phyloP scores from a whole-genome alignment of 805 yeast genomes.

The Monosporozyma aquatica region DNA sequence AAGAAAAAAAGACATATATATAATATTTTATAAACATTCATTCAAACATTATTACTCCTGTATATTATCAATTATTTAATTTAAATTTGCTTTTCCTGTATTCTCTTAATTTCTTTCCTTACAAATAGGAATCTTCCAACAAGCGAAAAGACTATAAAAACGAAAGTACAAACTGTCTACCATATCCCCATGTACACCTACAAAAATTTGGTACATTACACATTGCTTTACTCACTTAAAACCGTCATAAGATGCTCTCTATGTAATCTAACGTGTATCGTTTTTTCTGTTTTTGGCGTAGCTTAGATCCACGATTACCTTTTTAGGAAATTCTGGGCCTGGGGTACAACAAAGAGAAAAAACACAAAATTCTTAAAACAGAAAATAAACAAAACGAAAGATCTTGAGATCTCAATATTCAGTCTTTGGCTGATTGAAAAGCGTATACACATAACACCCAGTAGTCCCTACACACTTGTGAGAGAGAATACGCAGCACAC shows the following conservation, averaged over 20 bases:
- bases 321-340: not conserved
- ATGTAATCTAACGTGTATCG: not conserved
- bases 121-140: too few species aligned
- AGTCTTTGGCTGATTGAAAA: not conserved
- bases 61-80: not conserved
- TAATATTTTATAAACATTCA: not conserved
- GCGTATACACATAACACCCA: not conserved
- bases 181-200: not conserved
- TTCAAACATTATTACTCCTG: not conserved
- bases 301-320: not conserved
- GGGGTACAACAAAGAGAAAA: not conserved
- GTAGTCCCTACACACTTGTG: not conserved
- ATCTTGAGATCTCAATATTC: not conserved
- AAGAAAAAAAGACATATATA: not conserved
- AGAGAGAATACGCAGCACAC: not conserved
- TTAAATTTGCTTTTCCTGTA: too few species aligned
- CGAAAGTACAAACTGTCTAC: not conserved
- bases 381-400: constrained; percentile 1
- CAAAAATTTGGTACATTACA: too few species aligned
- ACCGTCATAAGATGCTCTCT: too few species aligned
- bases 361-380: constrained; percentile 2
- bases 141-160: not conserved
- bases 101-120: too few species aligned
- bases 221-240: too few species aligned
- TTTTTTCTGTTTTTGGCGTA: not conserved